Conservation (phyloP, 1,284 basidiomycete species). For the Cryptococcus sp. region DNA sequence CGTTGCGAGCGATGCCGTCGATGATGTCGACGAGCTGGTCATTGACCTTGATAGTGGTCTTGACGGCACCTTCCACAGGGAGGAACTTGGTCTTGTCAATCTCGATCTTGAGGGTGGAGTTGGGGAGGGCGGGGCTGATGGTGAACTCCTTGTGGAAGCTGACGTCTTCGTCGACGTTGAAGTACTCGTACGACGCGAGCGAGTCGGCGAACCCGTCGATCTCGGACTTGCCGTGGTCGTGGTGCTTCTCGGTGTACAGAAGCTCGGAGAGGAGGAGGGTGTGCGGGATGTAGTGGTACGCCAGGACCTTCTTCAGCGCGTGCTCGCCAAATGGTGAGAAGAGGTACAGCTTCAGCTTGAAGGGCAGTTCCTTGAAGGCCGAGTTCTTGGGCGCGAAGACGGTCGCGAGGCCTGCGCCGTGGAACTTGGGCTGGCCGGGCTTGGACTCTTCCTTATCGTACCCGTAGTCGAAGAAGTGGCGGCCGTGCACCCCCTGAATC, state of each 20-base stretch:
- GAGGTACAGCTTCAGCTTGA: slow-evolving; percentile 62
- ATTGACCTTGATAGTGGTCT: slow-evolving; percentile 60
- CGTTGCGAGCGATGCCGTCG: slow-evolving; percentile 65
- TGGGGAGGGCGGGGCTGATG: slow-evolving; percentile 59
- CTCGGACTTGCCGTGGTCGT: slow-evolving; percentile 17
- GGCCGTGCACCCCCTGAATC: slow-evolving; percentile 61
- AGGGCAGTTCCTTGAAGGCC: slow-evolving; percentile 65
- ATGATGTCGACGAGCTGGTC: slow-evolving; percentile 56
- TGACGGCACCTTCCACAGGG: slow-evolving; percentile 53
- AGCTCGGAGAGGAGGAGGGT: slow-evolving; percentile 62
- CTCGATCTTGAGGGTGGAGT: slow-evolving; percentile 58
- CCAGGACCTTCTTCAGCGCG: slow-evolving; percentile 64
- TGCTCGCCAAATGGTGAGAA: slow-evolving; percentile 67
- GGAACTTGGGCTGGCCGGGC: slow-evolving; percentile 51
- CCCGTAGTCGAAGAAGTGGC: slow-evolving; percentile 47
- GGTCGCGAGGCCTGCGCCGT: slow-evolving; percentile 62
- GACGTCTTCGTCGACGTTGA: slow-evolving; percentile 42
- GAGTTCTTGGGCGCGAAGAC: slow-evolving; percentile 67
- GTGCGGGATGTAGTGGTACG: slow-evolving; percentile 67
- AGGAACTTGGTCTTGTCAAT: slow-evolving; percentile 59
- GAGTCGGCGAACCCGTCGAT: slow-evolving; percentile 16
- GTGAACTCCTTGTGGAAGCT: slow-evolving; percentile 58
- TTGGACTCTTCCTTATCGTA: slow-evolving; percentile 58
- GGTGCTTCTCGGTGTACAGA: slow-evolving; percentile 45
- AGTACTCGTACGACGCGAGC: slow-evolving; percentile 11